Evolutionary conservation across 179 eudicot species (phyloP).

Genomic region (Camellia oleifera): DNA sequence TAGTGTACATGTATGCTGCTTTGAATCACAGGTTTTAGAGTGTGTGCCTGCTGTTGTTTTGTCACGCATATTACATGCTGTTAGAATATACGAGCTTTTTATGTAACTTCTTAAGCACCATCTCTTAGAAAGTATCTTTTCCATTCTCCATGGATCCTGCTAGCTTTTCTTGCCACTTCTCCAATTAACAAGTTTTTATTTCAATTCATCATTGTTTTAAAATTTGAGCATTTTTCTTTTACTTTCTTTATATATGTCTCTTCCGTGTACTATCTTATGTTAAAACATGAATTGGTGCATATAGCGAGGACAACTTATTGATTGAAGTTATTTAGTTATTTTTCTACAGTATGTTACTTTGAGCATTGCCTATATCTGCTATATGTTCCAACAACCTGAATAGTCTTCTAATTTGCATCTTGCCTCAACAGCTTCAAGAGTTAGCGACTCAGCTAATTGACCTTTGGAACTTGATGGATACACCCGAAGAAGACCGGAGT

Average conservation of each 20-base stretch:
- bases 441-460: slow-evolving; percentile 81
- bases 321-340: too few relatives aligned
- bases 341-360: neutral
- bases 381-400: neutral
- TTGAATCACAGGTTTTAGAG: neutral
- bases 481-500: slow-evolving; percentile 73
- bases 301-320: neutral
- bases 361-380: slow-evolving; percentile 1
- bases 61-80: neutral
- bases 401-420: neutral
- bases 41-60: neutral
- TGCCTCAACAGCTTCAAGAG: slow-evolving; percentile 81
- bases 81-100: neutral
- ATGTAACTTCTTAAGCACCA: too few relatives aligned
- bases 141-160: neutral
- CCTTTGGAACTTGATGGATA: slow-evolving; percentile 97
- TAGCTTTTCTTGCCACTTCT: neutral
- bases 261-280: neutral
- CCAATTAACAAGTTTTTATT: neutral
- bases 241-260: neutral
- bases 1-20: neutral
- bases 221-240: slow-evolving; percentile 9
- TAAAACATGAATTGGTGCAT: neutral
- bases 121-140: neutral
- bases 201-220: neutral